These are phyloP conservation scores for Dactylellina leptospora DNA, from an alignment of 2,329 filamentous ascomycete species.

Conservation along the genomic window DNA sequence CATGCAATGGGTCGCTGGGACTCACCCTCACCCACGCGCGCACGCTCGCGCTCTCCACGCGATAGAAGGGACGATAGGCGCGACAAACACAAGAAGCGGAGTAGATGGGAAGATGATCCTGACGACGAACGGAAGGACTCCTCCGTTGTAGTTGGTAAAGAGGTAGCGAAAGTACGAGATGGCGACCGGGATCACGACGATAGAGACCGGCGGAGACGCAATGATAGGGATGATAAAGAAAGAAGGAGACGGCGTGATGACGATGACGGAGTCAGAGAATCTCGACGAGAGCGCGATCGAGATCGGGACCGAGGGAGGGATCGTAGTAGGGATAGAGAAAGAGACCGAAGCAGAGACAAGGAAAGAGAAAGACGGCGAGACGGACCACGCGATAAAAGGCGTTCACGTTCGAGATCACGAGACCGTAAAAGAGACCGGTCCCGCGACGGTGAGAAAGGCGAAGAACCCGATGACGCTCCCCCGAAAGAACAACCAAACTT, in stretches of 20 bases:
- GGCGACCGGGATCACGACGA: constrained; percentile 55
- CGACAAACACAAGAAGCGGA: constrained; percentile 11
- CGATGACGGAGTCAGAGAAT: constrained; percentile 39
- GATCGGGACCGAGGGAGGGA: constrained; percentile 53
- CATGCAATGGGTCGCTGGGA: constrained; percentile 44
- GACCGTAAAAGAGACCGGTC: background rate
- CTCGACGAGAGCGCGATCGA: constrained; percentile 15
- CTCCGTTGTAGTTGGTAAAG: constrained; percentile 23
- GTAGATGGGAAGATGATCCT: constrained; percentile 17
- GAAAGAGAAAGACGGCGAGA: constrained; percentile 17
- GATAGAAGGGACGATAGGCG: constrained; percentile 13
- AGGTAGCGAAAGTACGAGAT: constrained; percentile 23
- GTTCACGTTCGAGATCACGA: constrained; percentile 9
- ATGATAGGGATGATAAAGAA: constrained; percentile 57
- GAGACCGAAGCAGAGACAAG: constrained; percentile 46
- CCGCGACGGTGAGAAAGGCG: background rate
- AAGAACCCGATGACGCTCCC: constrained; percentile 57
- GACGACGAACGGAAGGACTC: constrained; percentile 55
- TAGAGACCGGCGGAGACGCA: constrained; percentile 50
- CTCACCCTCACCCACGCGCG: constrained; percentile 33
- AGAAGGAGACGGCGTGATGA: constrained; percentile 59
- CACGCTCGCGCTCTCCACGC: constrained; percentile 48
- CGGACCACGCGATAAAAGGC: background rate
- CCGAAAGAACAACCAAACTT: constrained; percentile 90
- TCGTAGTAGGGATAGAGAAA: background rate